Evolutionary conservation across 495 filamentous ascomycete genomes (phyloP), one percentile per base, ranked within the genome.

Genomic region (Thermothielavioides terrestris): DNA sequence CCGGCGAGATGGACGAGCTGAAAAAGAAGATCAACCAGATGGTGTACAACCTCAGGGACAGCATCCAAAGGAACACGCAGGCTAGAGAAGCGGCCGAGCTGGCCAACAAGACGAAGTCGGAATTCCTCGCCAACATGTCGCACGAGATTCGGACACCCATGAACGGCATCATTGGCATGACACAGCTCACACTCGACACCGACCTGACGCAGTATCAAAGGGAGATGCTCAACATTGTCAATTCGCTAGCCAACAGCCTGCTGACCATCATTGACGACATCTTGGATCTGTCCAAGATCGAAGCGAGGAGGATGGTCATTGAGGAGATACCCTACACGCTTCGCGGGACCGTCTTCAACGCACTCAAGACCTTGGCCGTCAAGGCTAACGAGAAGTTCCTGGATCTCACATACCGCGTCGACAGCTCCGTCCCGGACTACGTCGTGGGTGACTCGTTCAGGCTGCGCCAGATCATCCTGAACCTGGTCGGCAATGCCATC

Each of bases 11-110:
- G 92, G 94, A 96, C 70, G 91, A 96, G 59, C 76, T 99, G 61
- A 99, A 99, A 70, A 82, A 89, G 45, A 97, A 97, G 74, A 99
- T 99, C 75, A 99, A 97, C 58, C 86, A 92, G 71, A 99, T 99
- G 92, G 88, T 99, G 42, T 90, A 83, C 66, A 94, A 94, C 62
- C 69, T 99, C 52, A 77, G 91, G 49, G 92, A 97, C 67, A 92
- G 86, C 78, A 96, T 99, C 54, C 89, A 99, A 65, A 82, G 87
- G 64, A 99, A 97, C 66, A 96, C 88, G n/a, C 85, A 86, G 32
- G 92, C 92, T 37, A 85, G 92, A 63, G 92, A 99, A 65, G 89
- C 90, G 42, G 92, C 92, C 53, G 92, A 99, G 65, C 76, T 96
- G 60, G 92, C 92, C 45, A 99, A 96, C 71, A 89, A 91, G 66